Evolutionary conservation across 768 basidiomycete genomes (phyloP).

Genomic region (Amanita muscaria): DNA sequence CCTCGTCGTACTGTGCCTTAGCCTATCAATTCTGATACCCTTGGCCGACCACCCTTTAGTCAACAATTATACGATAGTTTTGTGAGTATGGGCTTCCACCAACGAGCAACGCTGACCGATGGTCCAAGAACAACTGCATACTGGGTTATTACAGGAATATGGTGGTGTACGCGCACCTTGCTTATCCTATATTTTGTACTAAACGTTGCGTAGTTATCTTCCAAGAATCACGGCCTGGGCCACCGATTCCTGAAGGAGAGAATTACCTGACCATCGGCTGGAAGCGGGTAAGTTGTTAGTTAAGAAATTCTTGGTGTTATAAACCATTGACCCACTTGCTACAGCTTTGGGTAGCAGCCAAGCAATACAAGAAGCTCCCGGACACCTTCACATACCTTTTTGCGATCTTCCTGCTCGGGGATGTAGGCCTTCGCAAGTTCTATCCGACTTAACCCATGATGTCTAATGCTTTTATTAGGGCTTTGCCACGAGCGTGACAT

Average conservation of each 20-base stretch:
- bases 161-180: slow-evolving; percentile 72
- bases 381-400: slow-evolving; percentile 78
- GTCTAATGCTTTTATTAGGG: slow-evolving; percentile 43
- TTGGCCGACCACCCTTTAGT: slow-evolving; percentile 47
- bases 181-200: neutral
- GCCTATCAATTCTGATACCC: slow-evolving; percentile 64
- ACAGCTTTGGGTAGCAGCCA: slow-evolving; percentile 69
- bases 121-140: slow-evolving; percentile 52
- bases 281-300: slow-evolving; percentile 83
- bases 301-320: no score
- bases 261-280: slow-evolving; percentile 76
- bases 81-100: slow-evolving; percentile 34
- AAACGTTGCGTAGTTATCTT: slow-evolving; percentile 49
- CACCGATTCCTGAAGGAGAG: slow-evolving; percentile 67
- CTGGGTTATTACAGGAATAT: slow-evolving; percentile 74
- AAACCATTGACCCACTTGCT: neutral
- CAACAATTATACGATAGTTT: slow-evolving; percentile 64
- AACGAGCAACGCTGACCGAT: neutral
- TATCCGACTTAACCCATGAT: neutral
- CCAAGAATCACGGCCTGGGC: slow-evolving; percentile 79
- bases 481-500: slow-evolving; percentile 69
- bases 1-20: slow-evolving; percentile 53
- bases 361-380: slow-evolving; percentile 70
- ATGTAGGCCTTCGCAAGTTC: slow-evolving; percentile 37
- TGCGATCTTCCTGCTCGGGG: slow-evolving; percentile 70